phyloP scores from a whole-genome alignment of 116 monocot genomes.

The Cymodocea nodosa region DNA sequence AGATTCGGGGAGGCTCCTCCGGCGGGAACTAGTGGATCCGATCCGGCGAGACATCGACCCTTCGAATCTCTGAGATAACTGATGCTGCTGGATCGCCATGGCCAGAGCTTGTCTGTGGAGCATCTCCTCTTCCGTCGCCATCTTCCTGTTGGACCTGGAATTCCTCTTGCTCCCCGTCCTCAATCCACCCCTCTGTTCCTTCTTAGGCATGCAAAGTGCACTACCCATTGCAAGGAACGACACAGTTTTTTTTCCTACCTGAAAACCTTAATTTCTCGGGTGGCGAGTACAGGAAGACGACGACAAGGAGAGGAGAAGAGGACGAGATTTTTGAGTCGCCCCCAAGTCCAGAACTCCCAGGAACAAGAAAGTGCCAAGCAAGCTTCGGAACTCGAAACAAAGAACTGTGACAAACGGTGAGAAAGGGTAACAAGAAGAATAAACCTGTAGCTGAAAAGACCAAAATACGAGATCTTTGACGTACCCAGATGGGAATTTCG shows the following conservation, averaged over 20 bases:
- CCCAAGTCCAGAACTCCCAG: background rate
- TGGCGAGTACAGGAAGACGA: background rate
- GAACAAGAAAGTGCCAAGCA: background rate
- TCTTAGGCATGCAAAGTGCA: slow-evolving; percentile 30
- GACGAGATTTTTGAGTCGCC: background rate
- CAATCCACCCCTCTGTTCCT: slow-evolving; percentile 13
- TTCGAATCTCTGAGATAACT: slow-evolving; percentile 69
- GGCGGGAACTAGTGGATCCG: slow-evolving; percentile 45
- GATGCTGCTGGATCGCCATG: slow-evolving; percentile 59
- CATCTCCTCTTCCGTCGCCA: slow-evolving; percentile 46
- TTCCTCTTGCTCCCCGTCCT: slow-evolving; percentile 21
- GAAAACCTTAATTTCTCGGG: background rate
- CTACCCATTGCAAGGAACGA: slow-evolving; percentile 35
- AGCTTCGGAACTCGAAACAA: background rate
- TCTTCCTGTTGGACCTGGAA: slow-evolving; percentile 25
- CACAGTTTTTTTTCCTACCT: background rate
- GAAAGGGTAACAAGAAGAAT: background rate
- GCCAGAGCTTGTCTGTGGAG: slow-evolving; percentile 58
- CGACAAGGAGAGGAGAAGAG: background rate
- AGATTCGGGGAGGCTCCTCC: slow-evolving; percentile 45
- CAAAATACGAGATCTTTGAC: slow-evolving; percentile 4
- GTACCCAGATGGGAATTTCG: background rate
- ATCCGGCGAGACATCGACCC: slow-evolving; percentile 73
- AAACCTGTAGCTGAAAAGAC: background rate
- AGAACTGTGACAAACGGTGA: background rate